Conservation (phyloP, 2,329 filamentous ascomycete species). For the Aspergillus ustus region DNA sequence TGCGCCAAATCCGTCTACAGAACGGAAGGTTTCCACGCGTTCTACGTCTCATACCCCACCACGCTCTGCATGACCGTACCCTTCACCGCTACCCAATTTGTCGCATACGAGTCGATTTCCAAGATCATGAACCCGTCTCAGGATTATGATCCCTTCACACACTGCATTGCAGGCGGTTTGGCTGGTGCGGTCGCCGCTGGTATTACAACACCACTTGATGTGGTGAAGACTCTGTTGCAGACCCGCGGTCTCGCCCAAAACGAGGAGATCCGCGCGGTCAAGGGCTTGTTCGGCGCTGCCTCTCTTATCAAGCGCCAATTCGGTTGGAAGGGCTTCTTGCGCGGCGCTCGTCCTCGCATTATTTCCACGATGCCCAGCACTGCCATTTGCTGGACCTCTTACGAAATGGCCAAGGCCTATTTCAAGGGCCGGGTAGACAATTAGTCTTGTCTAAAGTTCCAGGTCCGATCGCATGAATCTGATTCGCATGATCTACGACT, state of each 20-base stretch:
- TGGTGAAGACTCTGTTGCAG: conserved; percentile 97
- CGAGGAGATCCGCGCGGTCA: conserved; percentile 80
- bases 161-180: conserved; percentile 89
- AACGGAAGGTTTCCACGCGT: conserved; percentile 84
- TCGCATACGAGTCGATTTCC: conserved; percentile 95
- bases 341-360: conserved; percentile 86
- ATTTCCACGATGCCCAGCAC: conserved; percentile 98
- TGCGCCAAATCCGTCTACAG: conserved; percentile 88
- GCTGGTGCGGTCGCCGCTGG: conserved; percentile 93
- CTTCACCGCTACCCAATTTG: conserved; percentile 95
- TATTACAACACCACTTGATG: conserved; percentile 93
- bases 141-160: conserved; percentile 86
- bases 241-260: conserved; percentile 85
- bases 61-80: conserved; percentile 98
- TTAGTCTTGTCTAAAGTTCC: conserved; percentile 20
- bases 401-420: conserved; percentile 71
- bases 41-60: conserved; percentile 98
- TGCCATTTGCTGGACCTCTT: conserved; percentile 90
- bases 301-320: conserved; percentile 81
- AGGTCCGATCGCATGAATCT: conserved; percentile 23
- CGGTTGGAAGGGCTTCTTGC: conserved; percentile 86
- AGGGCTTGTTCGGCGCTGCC: conserved; percentile 78
- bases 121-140: conserved; percentile 85
- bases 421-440: conserved; percentile 55
- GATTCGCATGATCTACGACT: conserved; percentile 8